phyloP scores from a whole-genome alignment of 495 filamentous ascomycete genomes.

The Aspergillus mulundensis region DNA sequence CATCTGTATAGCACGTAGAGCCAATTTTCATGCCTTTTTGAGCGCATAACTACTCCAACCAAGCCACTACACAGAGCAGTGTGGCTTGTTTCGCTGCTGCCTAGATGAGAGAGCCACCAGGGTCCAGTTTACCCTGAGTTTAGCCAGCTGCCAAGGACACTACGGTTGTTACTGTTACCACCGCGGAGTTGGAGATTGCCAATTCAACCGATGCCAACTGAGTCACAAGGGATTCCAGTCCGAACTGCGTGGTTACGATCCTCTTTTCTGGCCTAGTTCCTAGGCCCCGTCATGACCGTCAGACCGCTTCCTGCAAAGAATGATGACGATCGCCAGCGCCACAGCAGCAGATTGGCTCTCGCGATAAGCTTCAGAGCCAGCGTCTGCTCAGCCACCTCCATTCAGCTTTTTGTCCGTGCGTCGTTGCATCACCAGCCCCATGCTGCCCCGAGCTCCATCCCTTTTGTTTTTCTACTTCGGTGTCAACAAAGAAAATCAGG shows the following conservation, averaged over 20 bases:
- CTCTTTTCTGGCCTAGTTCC: too few species aligned
- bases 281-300: too few species aligned
- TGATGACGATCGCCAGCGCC: constrained; percentile 7
- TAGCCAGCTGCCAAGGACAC: background rate
- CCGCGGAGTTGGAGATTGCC: background rate
- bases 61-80: background rate
- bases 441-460: constrained; percentile 9
- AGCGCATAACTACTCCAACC: background rate
- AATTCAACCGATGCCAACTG: background rate
- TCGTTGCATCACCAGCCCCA: constrained; percentile 9
- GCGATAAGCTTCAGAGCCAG: constrained; percentile 9
- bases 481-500: background rate
- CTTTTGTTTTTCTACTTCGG: constrained; percentile 1
- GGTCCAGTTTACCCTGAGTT: background rate
- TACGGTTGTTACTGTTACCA: background rate
- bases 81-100: background rate
- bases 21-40: background rate
- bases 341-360: constrained; percentile 15
- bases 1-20: background rate
- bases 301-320: background rate
- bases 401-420: background rate
- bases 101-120: background rate
- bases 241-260: background rate
- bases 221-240: background rate
- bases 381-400: constrained; percentile 18